Percentiles rank a stretch among this genome's conserved stretches.
Evolutionary conservation across 495 filamentous ascomycete species (phyloP).

Genomic region (Clavariopsis aquatica): DNA sequence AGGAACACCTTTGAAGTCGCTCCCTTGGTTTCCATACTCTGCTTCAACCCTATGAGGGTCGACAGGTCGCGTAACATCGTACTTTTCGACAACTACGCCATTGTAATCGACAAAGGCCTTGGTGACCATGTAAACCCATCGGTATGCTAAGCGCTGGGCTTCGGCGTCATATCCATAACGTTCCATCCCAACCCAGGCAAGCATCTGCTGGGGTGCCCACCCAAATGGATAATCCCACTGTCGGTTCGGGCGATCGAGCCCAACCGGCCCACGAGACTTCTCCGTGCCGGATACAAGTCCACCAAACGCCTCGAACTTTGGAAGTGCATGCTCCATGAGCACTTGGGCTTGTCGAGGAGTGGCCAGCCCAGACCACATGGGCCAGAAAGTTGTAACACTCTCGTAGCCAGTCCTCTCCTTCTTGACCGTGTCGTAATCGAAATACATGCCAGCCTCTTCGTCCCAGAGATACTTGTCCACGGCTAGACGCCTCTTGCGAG

Average conservation of each 20-base stretch:
- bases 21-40: slow-evolving; percentile 95
- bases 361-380: slow-evolving; percentile 89
- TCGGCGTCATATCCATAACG: slow-evolving; percentile 90
- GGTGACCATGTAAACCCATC: slow-evolving; percentile 96
- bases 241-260: slow-evolving; percentile 80
- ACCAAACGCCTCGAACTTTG: slow-evolving; percentile 81
- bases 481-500: slow-evolving; percentile 70
- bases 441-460: slow-evolving; percentile 87
- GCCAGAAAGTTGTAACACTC: slow-evolving; percentile 89
- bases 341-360: slow-evolving; percentile 74
- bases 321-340: slow-evolving; percentile 75
- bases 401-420: slow-evolving; percentile 78
- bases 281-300: slow-evolving; percentile 89
- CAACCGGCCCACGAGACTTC: slow-evolving; percentile 75
- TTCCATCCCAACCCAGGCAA: slow-evolving; percentile 89
- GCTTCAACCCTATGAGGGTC: slow-evolving; percentile 91
- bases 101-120: slow-evolving; percentile 98
- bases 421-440: slow-evolving; percentile 88
- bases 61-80: slow-evolving; percentile 86
- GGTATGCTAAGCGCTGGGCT: slow-evolving; percentile 83
- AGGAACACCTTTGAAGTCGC: slow-evolving; percentile 89
- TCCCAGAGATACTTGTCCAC: slow-evolving; percentile 94
- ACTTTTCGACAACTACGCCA: slow-evolving; percentile 96
- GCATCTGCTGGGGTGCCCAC: slow-evolving; percentile 98
- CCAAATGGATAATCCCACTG: slow-evolving; percentile 99